Evolutionary conservation across 768 basidiomycete genomes (phyloP).

Genomic region (Kwoniella mangroviensis): DNA sequence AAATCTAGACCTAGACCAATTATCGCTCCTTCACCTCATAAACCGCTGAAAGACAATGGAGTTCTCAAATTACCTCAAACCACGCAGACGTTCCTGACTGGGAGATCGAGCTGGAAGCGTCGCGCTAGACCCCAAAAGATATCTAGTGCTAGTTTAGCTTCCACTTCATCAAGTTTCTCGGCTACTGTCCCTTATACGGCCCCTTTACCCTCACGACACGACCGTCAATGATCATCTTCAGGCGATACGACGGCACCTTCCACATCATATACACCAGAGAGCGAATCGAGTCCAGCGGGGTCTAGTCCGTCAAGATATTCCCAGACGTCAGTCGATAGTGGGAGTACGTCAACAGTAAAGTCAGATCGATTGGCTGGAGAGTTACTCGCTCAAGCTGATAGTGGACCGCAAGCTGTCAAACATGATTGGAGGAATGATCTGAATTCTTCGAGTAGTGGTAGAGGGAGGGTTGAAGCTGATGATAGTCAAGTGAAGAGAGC

Average conservation of each 20-base stretch:
- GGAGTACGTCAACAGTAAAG: slow-evolving; percentile 2
- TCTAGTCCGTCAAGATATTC: slow-evolving; percentile 19
- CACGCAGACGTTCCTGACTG: not conserved
- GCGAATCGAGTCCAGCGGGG: not conserved
- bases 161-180: not conserved
- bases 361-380: slow-evolving; percentile 13
- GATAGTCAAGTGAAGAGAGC: slow-evolving; percentile 7
- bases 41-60: not conserved
- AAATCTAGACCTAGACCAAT: not conserved
- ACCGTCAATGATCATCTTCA: not conserved
- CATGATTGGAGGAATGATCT: slow-evolving; percentile 12
- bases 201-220: not conserved
- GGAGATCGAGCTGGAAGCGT: not conserved
- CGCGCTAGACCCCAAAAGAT: not conserved
- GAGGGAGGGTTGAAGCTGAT: not conserved
- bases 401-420: slow-evolving; percentile 14
- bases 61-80: not conserved
- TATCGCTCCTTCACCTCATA: slow-evolving; percentile 2
- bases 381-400: slow-evolving; percentile 27
- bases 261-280: not conserved
- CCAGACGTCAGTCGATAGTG: not conserved
- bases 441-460: not conserved
- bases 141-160: not conserved
- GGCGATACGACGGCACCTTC: not conserved
- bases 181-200: not conserved